Evolutionary conservation across 352 stramenopile genomes (phyloP), one percentile per base, ranked within the genome.

Genomic region (Aphanomyces euteiches): DNA sequence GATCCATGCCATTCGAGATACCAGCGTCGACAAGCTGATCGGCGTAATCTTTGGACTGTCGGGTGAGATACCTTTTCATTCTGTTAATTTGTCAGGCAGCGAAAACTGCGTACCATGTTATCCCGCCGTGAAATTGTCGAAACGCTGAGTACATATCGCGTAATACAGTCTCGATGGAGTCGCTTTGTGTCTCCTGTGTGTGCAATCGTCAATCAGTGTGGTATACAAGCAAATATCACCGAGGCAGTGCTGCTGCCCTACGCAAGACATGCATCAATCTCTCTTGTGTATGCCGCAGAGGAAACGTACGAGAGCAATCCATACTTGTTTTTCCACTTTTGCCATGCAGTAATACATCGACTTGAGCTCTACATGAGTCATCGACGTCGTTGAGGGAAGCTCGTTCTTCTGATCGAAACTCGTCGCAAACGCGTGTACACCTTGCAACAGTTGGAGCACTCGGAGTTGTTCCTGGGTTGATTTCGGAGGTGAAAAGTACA

Each of bases 361-460:
- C 12, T 19, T 66, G 38, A 66, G 57, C 38, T 66, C 38, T 13
- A 66, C 57, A 66, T 66, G 57, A n/a, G 57, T 66, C 57, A 50
- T 15, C 15, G 37, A 37, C 15, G 54, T 21, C 13, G 54, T 12
- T n/a, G 54, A 13, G 8, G 15, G 50, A 34, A 6, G 10, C n/a
- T n/a, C 50, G 3, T n/a, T 10, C 8, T 39, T 15, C 1, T 13
- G 8, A 41, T 15, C n/a, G 40, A 66, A 66, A n/a, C 37, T 66
- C 37, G 57, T 47, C 12, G 57, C 36, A 34, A 66, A 66, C 15
- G 57, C 36, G 17, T 50, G 37, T 12, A 34, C 39, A 13, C 57
- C 57, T 50, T 66, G 57, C 7, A 66, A 41, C 2, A 66, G 17
- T 12, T 66, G 57, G 3, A 66, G 57, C 7, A 66, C 57, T 28